Evolutionary conservation across 2,329 filamentous ascomycete genomes (phyloP), one percentile per base, ranked within the genome.

Genomic region (Fusarium luffae): DNA sequence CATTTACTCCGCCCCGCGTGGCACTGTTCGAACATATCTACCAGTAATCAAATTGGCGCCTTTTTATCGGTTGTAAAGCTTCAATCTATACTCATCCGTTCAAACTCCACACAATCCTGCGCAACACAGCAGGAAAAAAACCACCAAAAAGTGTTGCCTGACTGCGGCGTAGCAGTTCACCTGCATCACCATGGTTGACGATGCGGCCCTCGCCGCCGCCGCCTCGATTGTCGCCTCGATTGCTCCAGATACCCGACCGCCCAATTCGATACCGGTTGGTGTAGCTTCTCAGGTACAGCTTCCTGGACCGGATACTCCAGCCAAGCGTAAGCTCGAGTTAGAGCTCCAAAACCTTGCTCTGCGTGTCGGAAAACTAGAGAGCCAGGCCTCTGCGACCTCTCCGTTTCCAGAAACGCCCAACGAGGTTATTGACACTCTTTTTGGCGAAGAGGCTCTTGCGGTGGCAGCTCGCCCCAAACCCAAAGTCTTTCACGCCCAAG

Each of bases 321-420:
- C 91, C 71, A 98, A 98, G 82, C 85, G 88, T 71, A 86, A 86
- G 32, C 88, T 98, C 66, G 94, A 98, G 82, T 85, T 86, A 64
- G 95, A 98, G 82, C 87, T 99, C 61, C 88, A 91, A 52, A 91
- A 92, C 59, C 87, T 98, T 69, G 88, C 91, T 63, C 83, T 90
- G 66, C 87, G 96, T 72, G 89, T 98, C 72, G 92, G 94, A 70
- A 89, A 90, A 70, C 88, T 98, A 73, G 94, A 98, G 84, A 89
- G 89, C 73, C 91, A 91, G 81, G 91, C 92, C 70, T 88, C 87
- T 76, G 83, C 86, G 61, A 79, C 86, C 62, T 85, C 86, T 70
- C 83, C 86, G 59, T 87, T 94, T 74, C 93, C 93, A 74, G 91
- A 94, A 77, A 96, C 93, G 12, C 93, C 94, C 49, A 94, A 91